Conservation (phyloP, 2,329 filamentous ascomycete genomes). For the Seiridium cupressi region DNA sequence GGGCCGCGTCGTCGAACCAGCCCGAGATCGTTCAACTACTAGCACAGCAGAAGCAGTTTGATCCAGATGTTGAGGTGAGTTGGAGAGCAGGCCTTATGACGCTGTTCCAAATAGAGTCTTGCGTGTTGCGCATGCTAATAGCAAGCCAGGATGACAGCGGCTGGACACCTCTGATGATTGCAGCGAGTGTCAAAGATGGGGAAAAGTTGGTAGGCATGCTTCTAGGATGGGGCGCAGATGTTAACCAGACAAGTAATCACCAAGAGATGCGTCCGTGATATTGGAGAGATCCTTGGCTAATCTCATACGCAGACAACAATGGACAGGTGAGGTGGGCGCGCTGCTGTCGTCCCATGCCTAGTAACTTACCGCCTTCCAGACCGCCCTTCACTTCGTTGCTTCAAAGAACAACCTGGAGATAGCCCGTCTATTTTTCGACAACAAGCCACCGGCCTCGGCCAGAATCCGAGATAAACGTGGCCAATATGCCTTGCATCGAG, state of each 20-base stretch:
- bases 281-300: too few species aligned
- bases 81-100: too few species aligned
- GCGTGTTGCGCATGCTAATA: background rate
- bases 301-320: constrained; percentile 49
- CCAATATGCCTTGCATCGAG: constrained; percentile 89
- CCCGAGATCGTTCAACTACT: constrained; percentile 72
- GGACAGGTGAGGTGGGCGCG: constrained; percentile 52
- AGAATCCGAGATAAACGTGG: constrained; percentile 80
- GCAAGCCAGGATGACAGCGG: constrained; percentile 64
- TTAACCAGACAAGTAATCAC: constrained; percentile 65
- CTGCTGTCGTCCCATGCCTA: background rate
- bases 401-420: constrained; percentile 87
- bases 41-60: constrained; percentile 69
- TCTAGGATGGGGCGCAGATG: constrained; percentile 67
- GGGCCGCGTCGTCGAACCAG: constrained; percentile 85
- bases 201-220: constrained; percentile 68
- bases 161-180: constrained; percentile 85
- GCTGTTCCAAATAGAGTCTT: too few species aligned
- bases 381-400: constrained; percentile 85
- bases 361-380: constrained; percentile 46
- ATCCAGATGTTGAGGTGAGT: constrained; percentile 74
- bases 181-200: constrained; percentile 69
- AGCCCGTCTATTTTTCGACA: constrained; percentile 72
- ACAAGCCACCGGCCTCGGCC: constrained; percentile 69
- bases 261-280: background rate